phyloP scores from a whole-genome alignment of 2,329 filamentous ascomycete genomes.

The Lojkania enalia region DNA sequence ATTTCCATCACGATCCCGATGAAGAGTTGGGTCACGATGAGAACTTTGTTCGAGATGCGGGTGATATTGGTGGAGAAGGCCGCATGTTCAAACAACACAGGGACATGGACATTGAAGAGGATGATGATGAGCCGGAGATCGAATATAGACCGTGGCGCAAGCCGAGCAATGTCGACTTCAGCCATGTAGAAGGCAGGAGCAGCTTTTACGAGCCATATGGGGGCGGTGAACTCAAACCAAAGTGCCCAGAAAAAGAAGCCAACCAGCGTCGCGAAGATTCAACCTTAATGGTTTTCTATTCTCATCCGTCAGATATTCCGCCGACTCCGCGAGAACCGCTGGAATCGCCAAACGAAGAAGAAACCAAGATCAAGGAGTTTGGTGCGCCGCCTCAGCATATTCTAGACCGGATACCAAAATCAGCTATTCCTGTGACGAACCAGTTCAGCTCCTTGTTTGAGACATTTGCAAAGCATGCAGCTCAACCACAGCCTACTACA shows the following conservation, averaged over 20 bases:
- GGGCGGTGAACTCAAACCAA: slow-evolving; percentile 46
- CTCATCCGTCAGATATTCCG: slow-evolving; percentile 50
- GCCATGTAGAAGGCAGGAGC: slow-evolving; percentile 47
- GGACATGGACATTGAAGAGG: slow-evolving; percentile 66
- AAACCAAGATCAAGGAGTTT: slow-evolving; percentile 38
- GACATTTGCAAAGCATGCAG: slow-evolving; percentile 6
- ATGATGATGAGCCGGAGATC: slow-evolving; percentile 59
- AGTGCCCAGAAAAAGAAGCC: slow-evolving; percentile 47
- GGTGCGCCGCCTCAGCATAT: slow-evolving; percentile 40
- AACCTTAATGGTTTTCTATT: slow-evolving; percentile 54
- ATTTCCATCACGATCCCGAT: slow-evolving; percentile 72
- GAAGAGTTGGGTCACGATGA: slow-evolving; percentile 70
- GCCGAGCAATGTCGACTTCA: slow-evolving; percentile 50
- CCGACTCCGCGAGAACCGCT: slow-evolving; percentile 50
- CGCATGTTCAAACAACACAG: slow-evolving; percentile 60
- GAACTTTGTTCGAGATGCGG: slow-evolving; percentile 71
- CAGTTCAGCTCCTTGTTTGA: slow-evolving; percentile 31
- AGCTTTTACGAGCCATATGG: slow-evolving; percentile 52
- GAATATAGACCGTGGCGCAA: slow-evolving; percentile 37
- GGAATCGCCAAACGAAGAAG: slow-evolving; percentile 40
- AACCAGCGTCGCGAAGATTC: slow-evolving; percentile 51
- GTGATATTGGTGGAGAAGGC: slow-evolving; percentile 69
- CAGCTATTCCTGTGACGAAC: slow-evolving; percentile 14
- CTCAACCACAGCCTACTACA: slow-evolving; percentile 15
- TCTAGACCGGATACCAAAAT: slow-evolving; percentile 27